Percentiles rank a stretch among this genome's conserved stretches.
Conservation (phyloP, 129 eudicot species). For the Pulicaria dysenterica region DNA sequence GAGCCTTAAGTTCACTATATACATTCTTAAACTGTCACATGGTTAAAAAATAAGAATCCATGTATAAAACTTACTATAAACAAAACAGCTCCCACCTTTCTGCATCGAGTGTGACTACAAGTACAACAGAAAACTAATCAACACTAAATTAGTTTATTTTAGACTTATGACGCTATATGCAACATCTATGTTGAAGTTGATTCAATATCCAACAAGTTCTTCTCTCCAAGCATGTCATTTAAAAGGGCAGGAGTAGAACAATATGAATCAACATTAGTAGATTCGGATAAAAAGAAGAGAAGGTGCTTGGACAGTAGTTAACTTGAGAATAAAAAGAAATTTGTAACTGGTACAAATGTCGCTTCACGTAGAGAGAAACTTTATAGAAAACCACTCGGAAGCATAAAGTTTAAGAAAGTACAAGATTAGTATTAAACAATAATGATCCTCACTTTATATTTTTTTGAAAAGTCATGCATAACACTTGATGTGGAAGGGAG, state of each 20-base stretch:
- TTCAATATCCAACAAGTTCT: constrained; percentile 20
- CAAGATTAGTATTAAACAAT: neutral
- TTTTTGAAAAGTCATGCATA: neutral
- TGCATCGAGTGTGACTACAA: constrained; percentile 15
- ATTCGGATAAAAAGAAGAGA: neutral
- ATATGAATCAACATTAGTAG: constrained; percentile 3
- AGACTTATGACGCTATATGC: constrained; percentile 4
- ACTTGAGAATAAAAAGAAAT: neutral
- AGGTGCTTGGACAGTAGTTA: neutral
- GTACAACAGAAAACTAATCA: constrained; percentile 7
- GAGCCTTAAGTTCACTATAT: constrained; percentile 77
- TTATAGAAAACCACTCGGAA: neutral
- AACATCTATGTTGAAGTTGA: constrained; percentile 9
- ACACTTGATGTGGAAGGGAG: constrained; percentile 5
- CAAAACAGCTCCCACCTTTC: constrained; percentile 14
- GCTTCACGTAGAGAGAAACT: constrained; percentile 11
- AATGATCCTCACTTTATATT: neutral
- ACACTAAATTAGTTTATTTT: constrained; percentile 3
- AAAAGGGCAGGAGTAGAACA: no score
- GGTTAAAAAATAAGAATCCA: constrained; percentile 8
- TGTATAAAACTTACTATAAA: constrained; percentile 2
- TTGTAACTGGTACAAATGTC: neutral
- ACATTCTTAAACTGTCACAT: constrained; percentile 55
- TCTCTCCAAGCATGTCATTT: constrained; percentile 14
- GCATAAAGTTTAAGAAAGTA: constrained; percentile 5